These are phyloP conservation scores for Neoarthrinium moseri DNA, from an alignment of 2,329 filamentous ascomycete species.

Conservation along the genomic window DNA sequence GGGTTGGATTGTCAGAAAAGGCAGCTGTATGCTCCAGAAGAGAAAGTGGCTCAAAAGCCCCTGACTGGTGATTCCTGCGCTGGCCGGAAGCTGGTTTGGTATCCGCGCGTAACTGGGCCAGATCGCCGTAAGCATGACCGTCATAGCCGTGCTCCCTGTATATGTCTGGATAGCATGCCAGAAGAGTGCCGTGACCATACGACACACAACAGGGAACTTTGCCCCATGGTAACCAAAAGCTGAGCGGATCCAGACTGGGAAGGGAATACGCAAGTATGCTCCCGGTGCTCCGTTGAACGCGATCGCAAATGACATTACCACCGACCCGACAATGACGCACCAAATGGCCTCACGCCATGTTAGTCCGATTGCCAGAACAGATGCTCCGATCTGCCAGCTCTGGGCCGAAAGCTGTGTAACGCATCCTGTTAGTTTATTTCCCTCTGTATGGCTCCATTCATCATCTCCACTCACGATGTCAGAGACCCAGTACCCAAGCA, in stretches of 20 bases:
- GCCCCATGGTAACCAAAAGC: constrained; percentile 30
- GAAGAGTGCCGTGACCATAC: constrained; percentile 34
- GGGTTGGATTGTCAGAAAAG: constrained; percentile 26
- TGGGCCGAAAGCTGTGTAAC: constrained; percentile 6
- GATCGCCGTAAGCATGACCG: constrained; percentile 32
- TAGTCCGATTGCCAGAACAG: constrained; percentile 7
- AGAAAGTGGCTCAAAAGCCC: constrained; percentile 17
- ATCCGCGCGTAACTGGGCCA: constrained; percentile 40
- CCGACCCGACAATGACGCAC: constrained; percentile 7
- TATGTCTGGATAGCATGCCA: constrained; percentile 36
- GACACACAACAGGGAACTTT: constrained; percentile 29
- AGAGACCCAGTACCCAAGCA: constrained; percentile 10
- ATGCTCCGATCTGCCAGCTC: constrained; percentile 9
- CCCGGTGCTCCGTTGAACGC: constrained; percentile 24
- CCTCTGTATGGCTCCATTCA: too few relatives aligned
- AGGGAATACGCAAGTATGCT: constrained; percentile 26
- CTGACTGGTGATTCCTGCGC: constrained; percentile 23
- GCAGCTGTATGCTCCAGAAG: constrained; percentile 25
- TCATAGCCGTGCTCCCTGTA: constrained; percentile 28
- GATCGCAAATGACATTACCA: constrained; percentile 23
- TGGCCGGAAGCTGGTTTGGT: constrained; percentile 37
- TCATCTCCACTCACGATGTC: constrained; percentile 2
- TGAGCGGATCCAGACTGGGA: constrained; percentile 28
- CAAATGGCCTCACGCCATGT: constrained; percentile 10
- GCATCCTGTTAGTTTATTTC: too few relatives aligned